Evolutionary conservation across 305 asterid species (phyloP).

Genomic region (Rubia peregrina): DNA sequence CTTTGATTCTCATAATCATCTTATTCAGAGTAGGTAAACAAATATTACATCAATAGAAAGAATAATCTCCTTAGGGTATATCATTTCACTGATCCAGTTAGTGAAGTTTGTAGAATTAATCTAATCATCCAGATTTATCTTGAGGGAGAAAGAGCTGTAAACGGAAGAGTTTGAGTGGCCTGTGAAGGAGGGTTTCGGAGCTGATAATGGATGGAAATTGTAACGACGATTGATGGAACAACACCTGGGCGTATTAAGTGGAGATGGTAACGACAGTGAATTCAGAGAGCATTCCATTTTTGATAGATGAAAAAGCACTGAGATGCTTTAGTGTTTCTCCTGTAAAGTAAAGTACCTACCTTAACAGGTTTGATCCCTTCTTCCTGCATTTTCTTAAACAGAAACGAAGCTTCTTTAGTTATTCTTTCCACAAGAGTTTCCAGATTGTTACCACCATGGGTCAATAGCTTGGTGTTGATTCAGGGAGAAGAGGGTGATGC

Average conservation of each 20-base stretch:
- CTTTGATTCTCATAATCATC: neutral
- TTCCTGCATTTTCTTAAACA: conserved; percentile 72
- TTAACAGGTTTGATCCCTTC: conserved; percentile 80
- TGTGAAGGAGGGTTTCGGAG: neutral
- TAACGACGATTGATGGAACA: neutral
- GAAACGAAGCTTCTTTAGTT: conserved; percentile 58
- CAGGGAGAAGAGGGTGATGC: too few species aligned
- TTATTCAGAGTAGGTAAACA: neutral
- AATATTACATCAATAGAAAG: neutral
- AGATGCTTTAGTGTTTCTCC: neutral
- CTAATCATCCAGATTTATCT: neutral
- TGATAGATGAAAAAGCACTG: neutral
- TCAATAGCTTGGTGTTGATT: too few species aligned
- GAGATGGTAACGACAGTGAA: conserved; percentile 5
- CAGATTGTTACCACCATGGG: too few species aligned
- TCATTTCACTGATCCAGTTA: neutral
- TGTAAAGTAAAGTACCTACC: conserved; percentile 34
- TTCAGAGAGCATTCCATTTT: conserved; percentile 13
- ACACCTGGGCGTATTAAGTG: conserved; percentile 4
- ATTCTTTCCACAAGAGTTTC: too few species aligned
- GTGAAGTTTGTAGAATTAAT: too few species aligned
- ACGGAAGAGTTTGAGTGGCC: conserved; percentile 2
- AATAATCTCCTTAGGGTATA: neutral
- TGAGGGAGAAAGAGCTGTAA: neutral
- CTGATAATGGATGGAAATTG: neutral